Conservation (phyloP, 2,329 filamentous ascomycete species). For the Hypoxylon sp. region DNA sequence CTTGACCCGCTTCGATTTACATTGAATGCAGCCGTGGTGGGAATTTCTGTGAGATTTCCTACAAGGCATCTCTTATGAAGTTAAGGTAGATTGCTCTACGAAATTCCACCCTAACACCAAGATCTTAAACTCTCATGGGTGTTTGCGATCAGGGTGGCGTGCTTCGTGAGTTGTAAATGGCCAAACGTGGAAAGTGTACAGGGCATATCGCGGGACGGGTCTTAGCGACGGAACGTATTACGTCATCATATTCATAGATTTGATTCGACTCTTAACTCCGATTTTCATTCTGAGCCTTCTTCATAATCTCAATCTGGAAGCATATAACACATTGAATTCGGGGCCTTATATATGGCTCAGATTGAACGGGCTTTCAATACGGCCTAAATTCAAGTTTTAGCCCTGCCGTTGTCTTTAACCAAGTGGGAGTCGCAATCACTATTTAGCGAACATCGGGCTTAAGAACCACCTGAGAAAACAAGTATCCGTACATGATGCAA, state of each 20-base stretch:
- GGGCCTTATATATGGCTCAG: too few species aligned
- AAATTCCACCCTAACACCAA: neutral
- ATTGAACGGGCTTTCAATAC: neutral
- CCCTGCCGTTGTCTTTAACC: too few species aligned
- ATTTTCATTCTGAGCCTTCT: neutral
- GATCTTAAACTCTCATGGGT: neutral
- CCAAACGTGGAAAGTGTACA: neutral
- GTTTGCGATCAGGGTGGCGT: neutral
- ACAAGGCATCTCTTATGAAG: slow-evolving; percentile 9
- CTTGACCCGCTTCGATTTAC: slow-evolving; percentile 25
- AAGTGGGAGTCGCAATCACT: too few species aligned
- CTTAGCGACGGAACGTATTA: neutral
- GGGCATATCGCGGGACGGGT: neutral
- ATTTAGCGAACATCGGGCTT: neutral
- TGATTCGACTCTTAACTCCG: neutral
- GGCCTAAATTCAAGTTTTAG: too few species aligned
- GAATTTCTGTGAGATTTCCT: slow-evolving; percentile 31
- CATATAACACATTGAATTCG: too few species aligned
- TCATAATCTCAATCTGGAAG: neutral
- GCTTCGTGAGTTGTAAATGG: neutral
- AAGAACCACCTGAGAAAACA: neutral
- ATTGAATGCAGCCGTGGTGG: slow-evolving; percentile 28
- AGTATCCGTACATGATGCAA: too few species aligned
- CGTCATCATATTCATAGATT: neutral
- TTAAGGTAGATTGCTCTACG: neutral